Evolutionary conservation across 2,329 filamentous ascomycete genomes (phyloP).

Genomic region (Macrophomina phaseolina): DNA sequence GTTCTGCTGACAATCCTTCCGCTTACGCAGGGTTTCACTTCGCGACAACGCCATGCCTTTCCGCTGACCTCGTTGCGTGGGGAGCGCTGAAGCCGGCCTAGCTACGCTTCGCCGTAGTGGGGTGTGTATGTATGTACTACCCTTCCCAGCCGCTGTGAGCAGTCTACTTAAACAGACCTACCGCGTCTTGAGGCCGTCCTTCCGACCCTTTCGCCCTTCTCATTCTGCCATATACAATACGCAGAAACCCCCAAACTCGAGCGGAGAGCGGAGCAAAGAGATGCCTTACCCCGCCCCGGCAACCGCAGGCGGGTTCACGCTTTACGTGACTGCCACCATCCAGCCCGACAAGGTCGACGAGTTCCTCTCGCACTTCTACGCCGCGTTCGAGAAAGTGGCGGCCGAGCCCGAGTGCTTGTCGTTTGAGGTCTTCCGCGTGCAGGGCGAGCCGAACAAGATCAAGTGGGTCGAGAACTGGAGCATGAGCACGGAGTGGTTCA

Average conservation of each 20-base stretch:
- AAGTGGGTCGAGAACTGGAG: constrained; percentile 23
- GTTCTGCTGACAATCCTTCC: too few species aligned
- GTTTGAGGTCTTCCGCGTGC: constrained; percentile 15
- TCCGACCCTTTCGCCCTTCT: not conserved
- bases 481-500: not conserved
- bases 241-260: not conserved
- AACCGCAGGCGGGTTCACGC: not conserved
- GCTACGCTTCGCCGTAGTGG: too few species aligned
- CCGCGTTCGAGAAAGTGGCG: not conserved
- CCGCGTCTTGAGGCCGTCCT: too few species aligned
- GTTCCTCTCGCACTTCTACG: constrained; percentile 1
- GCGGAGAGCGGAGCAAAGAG: not conserved
- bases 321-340: constrained; percentile 6
- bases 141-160: too few species aligned
- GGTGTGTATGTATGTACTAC: too few species aligned
- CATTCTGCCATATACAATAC: not conserved
- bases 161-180: too few species aligned
- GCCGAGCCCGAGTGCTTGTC: constrained; percentile 22
- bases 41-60: too few species aligned
- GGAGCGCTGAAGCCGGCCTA: too few species aligned
- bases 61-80: too few species aligned
- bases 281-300: not conserved
- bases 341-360: constrained; percentile 12
- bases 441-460: constrained; percentile 15
- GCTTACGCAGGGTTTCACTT: too few species aligned